Evolutionary conservation across 768 basidiomycete species (phyloP).

Genomic region (Tubosaeta sp.): DNA sequence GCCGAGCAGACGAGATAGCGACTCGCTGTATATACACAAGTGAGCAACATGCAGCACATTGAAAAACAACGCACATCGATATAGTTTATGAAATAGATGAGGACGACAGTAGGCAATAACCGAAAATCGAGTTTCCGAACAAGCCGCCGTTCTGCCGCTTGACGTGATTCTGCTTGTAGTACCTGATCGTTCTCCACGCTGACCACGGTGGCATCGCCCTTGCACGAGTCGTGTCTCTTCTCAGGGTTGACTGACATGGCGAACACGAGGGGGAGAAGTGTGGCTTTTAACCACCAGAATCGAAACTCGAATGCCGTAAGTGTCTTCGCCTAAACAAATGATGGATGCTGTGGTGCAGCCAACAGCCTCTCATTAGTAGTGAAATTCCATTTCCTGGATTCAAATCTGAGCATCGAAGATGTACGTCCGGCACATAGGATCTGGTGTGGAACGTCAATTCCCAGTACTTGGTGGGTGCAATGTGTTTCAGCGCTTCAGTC

Average conservation of each 20-base stretch:
- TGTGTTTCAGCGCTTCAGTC: too few species aligned
- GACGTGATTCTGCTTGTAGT: constrained; percentile 4
- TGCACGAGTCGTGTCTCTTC: constrained; percentile 13
- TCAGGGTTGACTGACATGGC: constrained; percentile 14
- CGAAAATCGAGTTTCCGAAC: constrained; percentile 54
- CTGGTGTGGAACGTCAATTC: too few species aligned
- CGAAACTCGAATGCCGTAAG: not conserved
- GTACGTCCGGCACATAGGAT: too few species aligned
- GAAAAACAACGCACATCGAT: constrained; percentile 47
- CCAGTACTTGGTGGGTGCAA: too few species aligned
- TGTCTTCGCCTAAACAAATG: too few species aligned
- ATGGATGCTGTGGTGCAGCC: too few species aligned
- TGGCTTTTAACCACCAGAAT: not conserved
- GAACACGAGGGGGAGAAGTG: not conserved
- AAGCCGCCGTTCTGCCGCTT: constrained; percentile 28
- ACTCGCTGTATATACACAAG: constrained; percentile 34
- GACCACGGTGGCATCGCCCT: not conserved
- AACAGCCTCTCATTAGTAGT: too few species aligned
- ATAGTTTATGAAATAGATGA: constrained; percentile 65
- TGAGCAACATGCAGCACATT: not conserved
- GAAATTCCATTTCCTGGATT: too few species aligned
- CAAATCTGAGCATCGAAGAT: too few species aligned
- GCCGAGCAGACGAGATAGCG: constrained; percentile 46
- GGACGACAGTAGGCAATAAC: constrained; percentile 51
- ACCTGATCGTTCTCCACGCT: not conserved